A percentile compares a stretch with the other conserved stretches of the same genome.
phyloP scores from a whole-genome alignment of 306 rosid species.

The Inga laurina region DNA sequence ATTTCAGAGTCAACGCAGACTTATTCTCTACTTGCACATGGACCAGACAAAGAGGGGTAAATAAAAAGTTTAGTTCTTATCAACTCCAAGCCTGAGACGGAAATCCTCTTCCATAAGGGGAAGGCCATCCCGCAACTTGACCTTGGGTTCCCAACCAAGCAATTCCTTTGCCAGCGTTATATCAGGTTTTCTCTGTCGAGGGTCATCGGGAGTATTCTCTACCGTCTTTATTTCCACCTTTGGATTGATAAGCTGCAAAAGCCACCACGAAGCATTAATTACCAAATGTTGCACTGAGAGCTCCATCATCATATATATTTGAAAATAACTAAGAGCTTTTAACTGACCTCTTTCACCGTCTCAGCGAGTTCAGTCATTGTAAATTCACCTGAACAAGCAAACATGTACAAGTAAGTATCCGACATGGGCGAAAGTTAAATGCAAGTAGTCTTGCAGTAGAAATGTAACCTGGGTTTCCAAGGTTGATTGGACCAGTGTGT shows the following conservation, averaged over 20 bases:
- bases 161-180: constrained; percentile 68
- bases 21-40: constrained; percentile 31
- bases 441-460: constrained; percentile 7
- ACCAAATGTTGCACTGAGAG: background rate
- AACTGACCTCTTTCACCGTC: constrained; percentile 86
- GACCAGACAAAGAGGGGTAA: background rate
- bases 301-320: background rate
- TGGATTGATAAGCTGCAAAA: constrained; percentile 73
- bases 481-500: constrained; percentile 79
- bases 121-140: constrained; percentile 67
- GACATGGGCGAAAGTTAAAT: background rate
- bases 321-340: constrained; percentile 18
- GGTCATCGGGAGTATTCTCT: constrained; percentile 91
- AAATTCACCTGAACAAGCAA: constrained; percentile 75
- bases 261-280: background rate
- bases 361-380: constrained; percentile 95
- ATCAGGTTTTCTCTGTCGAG: constrained; percentile 81
- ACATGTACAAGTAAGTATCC: constrained; percentile 7
- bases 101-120: constrained; percentile 90
- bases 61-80: constrained; percentile 26
- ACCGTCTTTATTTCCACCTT: constrained; percentile 63
- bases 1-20: constrained; percentile 9
- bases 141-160: constrained; percentile 79
- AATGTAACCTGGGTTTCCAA: constrained; percentile 81
- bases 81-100: constrained; percentile 67